phyloP scores from a whole-genome alignment of 345 rosid species.

The Salix koriyanagi region DNA sequence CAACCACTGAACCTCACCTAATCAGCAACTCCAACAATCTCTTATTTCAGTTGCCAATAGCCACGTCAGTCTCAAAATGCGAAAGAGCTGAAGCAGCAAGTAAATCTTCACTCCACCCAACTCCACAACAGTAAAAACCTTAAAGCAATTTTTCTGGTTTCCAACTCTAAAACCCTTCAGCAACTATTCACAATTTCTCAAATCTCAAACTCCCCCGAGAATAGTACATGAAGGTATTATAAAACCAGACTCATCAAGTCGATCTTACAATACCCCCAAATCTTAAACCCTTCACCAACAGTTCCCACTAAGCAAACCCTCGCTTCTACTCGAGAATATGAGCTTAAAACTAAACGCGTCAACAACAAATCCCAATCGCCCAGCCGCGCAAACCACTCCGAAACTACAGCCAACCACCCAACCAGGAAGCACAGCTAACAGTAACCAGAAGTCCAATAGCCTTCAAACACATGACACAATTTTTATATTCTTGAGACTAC shows the following conservation, averaged over 20 bases:
- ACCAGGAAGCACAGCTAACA: not conserved
- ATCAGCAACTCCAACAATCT: constrained; percentile 5
- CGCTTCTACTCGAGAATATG: not conserved
- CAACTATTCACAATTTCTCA: not conserved
- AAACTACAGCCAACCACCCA: not conserved
- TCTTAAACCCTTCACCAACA: constrained; percentile 11
- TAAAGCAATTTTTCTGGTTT: constrained; percentile 2
- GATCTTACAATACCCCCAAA: constrained; percentile 1
- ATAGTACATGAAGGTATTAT: not conserved
- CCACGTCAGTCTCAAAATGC: not conserved
- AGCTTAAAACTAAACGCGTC: not conserved
- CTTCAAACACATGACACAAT: not conserved
- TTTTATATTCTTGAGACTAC: not conserved
- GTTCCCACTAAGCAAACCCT: not conserved
- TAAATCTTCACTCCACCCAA: not conserved
- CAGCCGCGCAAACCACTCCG: not conserved
- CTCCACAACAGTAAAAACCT: not conserved
- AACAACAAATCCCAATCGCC: not conserved
- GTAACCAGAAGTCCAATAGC: not conserved
- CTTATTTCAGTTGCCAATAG: not conserved
- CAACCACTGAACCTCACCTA: constrained; percentile 6
- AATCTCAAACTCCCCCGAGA: constrained; percentile 1
- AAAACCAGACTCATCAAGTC: constrained; percentile 5
- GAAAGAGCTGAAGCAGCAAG: not conserved
- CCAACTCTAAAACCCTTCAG: constrained; percentile 2